phyloP scores from a whole-genome alignment of 345 rosid genomes.

The Raphanus sativus region DNA sequence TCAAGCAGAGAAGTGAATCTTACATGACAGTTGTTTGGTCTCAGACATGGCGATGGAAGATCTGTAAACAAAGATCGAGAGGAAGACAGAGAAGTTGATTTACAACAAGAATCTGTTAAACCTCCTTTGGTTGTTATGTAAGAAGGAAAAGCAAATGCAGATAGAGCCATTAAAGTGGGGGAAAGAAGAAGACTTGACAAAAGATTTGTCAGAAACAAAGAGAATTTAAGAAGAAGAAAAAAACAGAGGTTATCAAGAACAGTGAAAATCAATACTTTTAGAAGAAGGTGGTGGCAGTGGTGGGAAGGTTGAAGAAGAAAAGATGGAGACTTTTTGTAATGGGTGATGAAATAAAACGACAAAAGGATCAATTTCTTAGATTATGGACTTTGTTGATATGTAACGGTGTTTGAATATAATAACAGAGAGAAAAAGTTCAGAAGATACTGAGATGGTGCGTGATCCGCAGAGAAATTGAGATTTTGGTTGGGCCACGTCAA shows the following conservation, averaged over 20 bases:
- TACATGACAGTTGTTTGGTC: conserved; percentile 41
- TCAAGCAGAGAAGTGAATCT: conserved; percentile 18
- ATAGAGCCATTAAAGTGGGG: conserved; percentile 55
- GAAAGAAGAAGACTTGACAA: neutral
- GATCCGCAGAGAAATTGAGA: conserved; percentile 37
- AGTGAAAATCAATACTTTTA: conserved; percentile 26
- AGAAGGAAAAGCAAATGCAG: conserved; percentile 67
- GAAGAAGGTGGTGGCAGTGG: conserved; percentile 27
- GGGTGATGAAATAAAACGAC: conserved; percentile 31
- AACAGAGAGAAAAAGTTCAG: neutral
- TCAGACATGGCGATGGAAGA: conserved; percentile 47
- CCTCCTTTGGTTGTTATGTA: conserved; percentile 36
- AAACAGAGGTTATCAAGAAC: conserved; percentile 30
- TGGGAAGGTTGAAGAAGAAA: conserved; percentile 18
- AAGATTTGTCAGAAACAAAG: conserved; percentile 17
- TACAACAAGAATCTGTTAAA: conserved; percentile 48
- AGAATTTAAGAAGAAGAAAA: neutral
- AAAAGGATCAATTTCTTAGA: conserved; percentile 22
- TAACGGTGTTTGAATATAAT: conserved; percentile 19
- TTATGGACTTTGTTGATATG: conserved; percentile 2
- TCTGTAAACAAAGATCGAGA: conserved; percentile 48
- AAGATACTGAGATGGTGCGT: conserved; percentile 29
- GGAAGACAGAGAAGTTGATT: conserved; percentile 42
- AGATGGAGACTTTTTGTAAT: conserved; percentile 16
- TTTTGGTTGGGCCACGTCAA: conserved; percentile 45